phyloP scores from a whole-genome alignment of 176 grass and related monocot species.

The Metroxylon sagu region DNA sequence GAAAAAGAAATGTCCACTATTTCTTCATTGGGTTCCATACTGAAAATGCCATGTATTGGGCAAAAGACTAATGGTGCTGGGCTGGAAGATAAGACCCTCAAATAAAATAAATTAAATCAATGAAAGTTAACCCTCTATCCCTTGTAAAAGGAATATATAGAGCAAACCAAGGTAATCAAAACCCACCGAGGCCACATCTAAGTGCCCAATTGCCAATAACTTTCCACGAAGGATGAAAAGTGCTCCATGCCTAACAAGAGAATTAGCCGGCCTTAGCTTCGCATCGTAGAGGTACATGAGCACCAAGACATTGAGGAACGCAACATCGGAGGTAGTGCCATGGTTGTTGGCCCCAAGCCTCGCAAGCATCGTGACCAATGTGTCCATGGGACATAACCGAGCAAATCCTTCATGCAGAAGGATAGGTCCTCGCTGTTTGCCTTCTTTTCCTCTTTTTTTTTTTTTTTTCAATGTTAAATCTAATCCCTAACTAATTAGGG shows the following conservation, averaged over 20 bases:
- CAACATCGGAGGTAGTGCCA: conserved; percentile 39
- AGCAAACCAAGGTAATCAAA: too few species aligned
- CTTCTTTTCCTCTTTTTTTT: too few species aligned
- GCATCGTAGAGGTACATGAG: conserved; percentile 86
- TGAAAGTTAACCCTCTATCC: too few species aligned
- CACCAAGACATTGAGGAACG: conserved; percentile 67
- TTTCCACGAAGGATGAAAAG: conserved; percentile 61
- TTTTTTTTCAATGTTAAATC: too few species aligned
- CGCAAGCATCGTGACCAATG: conserved; percentile 52
- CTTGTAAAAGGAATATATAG: too few species aligned
- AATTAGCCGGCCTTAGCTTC: conserved; percentile 65
- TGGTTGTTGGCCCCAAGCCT: conserved; percentile 31
- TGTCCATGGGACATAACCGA: conserved; percentile 47
- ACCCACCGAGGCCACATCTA: conserved; percentile 94
- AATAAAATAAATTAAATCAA: too few species aligned
- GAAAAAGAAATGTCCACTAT: too few species aligned
- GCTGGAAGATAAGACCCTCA: too few species aligned
- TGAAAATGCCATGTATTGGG: too few species aligned
- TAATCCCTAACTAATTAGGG: too few species aligned
- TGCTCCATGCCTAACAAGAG: conserved; percentile 59
- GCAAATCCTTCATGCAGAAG: conserved; percentile 61
- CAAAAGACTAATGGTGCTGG: too few species aligned
- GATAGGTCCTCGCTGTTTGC: conserved; percentile 91
- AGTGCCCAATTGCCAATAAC: conserved; percentile 63
- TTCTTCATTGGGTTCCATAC: too few species aligned